Evolutionary conservation across 108 stramenopile genomes (phyloP), one percentile per base, ranked within the genome.

Genomic region (Conticribra weissflogii): DNA sequence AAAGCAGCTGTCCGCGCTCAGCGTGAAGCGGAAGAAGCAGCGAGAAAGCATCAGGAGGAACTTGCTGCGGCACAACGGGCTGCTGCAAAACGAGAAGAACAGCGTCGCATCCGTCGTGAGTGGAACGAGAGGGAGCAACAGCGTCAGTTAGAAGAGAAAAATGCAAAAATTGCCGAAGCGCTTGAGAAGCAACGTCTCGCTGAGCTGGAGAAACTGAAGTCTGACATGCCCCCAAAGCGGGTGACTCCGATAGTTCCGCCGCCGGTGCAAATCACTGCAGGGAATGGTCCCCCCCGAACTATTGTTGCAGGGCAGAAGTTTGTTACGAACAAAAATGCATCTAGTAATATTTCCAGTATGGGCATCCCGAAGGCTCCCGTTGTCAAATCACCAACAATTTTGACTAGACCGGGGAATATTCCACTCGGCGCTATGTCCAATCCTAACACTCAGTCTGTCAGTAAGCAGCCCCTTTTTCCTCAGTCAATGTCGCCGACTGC

Each of bases 61-160:
- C 19, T 54, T 15, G 62, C 79, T 19, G 83, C 82, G 2, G 85
- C 81, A 27, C 50, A 81, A 36, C 82, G 81, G 45, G 68, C 79
- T 7, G 89, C 89, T 2, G 85, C 76, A 24, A 88, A 93, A 73
- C 81, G 86, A 21, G 92, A 94, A 58, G 90, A 91, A 59, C 85
- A 85, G 48, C 85, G 89, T 44, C 88, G 92, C 1, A 74, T 86
- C 36, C 87, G 89, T 74, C 81, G 92, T 17, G 89, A 90, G 49
- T 94, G 92, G 92, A 94, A 94, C 59, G 84, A 86, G 58, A 76
- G 76, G 24, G 86, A 87, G 50, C 85, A 87, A 57, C 78, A 76
- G 18, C 82, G 91, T 24, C 91, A 89, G 46, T 32, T 74, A 69
- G 53, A 85, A 47, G 83, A 87, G 53, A 85, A 83, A 27, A 76